Evolutionary conservation across 2,329 filamentous ascomycete genomes (phyloP), one percentile per base, ranked within the genome.

Genomic region (Talaromyces verruculosus): DNA sequence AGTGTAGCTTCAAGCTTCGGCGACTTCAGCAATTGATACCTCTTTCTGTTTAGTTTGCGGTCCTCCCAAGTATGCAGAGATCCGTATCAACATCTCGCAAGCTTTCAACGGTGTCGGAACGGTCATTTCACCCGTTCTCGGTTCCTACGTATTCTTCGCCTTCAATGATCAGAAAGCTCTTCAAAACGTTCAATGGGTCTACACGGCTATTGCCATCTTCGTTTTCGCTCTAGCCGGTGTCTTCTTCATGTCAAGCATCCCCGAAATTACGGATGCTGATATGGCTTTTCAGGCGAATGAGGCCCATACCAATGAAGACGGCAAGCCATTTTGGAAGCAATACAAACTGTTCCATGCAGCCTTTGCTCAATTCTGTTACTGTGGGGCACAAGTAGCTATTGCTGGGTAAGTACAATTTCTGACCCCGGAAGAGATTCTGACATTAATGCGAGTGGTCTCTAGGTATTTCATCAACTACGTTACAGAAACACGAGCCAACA

Each of bases 291-390:
- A 90, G 73, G 87, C 86, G 2, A 77, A 82, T 41, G 83, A 86
- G 67, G 79, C 78, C 74, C 83, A 86, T 65, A 83, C 84, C 10
- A 83, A 83, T 57, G 84, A 85, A 66, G 83, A 88, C 69, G 71
- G 75, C 35, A 84, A 87, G 73, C 88, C 89, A 0, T 85, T 92
- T 69, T 79, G 81, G 71, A 90, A 90, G 77, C 89, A 92, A 71
- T 92, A 90, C 76, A 86, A 87, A 28, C 82, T 93, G 2, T 92
- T 93, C 82, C 89, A 92, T 71, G 91, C 89, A 13, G 86, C 89
- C 0, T 85, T 88, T 70, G 89, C 90, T 0, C 91, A 94, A 70
- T 93, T 93, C 77, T 91, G 88, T 75, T 95, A 94, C 75, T 89
- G 91, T 0, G 91, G 91, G 58, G 87, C 90, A 0, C 92, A 96